Conservation (phyloP, 2,329 filamentous ascomycete genomes). For the Didymella segeticola region DNA sequence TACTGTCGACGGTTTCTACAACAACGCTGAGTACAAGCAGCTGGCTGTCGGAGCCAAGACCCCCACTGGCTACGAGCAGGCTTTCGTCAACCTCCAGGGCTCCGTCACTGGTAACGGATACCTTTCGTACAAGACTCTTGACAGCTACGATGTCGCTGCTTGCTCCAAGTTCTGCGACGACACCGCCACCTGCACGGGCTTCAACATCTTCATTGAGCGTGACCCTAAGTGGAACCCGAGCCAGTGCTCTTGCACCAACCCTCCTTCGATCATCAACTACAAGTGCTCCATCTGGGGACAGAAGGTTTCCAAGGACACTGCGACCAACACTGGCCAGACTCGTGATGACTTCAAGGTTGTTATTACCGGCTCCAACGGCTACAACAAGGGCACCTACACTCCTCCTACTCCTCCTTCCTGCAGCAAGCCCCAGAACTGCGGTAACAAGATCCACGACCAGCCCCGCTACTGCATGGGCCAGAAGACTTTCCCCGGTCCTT, state of each 20-base stretch:
- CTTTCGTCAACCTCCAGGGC: slow-evolving; percentile 29
- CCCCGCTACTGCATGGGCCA: slow-evolving; percentile 35
- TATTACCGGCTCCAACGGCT: slow-evolving; percentile 43
- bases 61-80: slow-evolving; percentile 25
- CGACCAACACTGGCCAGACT: slow-evolving; percentile 28
- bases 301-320: slow-evolving; percentile 25
- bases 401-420: slow-evolving; percentile 30
- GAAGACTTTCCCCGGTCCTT: slow-evolving; percentile 36
- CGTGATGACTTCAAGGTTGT: slow-evolving; percentile 38
- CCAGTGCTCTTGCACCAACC: slow-evolving; percentile 32
- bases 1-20: slow-evolving; percentile 33
- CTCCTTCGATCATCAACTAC: slow-evolving; percentile 30
- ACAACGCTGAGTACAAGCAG: slow-evolving; percentile 29
- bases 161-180: slow-evolving; percentile 30
- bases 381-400: slow-evolving; percentile 33
- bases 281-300: slow-evolving; percentile 36
- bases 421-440: slow-evolving; percentile 33
- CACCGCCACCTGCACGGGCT: slow-evolving; percentile 29
- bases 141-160: slow-evolving; percentile 27
- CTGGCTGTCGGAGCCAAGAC: slow-evolving; percentile 31
- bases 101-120: slow-evolving; percentile 28
- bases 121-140: slow-evolving; percentile 33
- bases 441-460: slow-evolving; percentile 31
- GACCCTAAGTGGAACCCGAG: slow-evolving; percentile 32
- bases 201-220: slow-evolving; percentile 39